A percentile compares a stretch with the other conserved stretches of the same genome.
These are phyloP conservation scores for Myriosclerotinia scirpicola DNA, from an alignment of 2,329 filamentous ascomycete species.

Conservation along the genomic window DNA sequence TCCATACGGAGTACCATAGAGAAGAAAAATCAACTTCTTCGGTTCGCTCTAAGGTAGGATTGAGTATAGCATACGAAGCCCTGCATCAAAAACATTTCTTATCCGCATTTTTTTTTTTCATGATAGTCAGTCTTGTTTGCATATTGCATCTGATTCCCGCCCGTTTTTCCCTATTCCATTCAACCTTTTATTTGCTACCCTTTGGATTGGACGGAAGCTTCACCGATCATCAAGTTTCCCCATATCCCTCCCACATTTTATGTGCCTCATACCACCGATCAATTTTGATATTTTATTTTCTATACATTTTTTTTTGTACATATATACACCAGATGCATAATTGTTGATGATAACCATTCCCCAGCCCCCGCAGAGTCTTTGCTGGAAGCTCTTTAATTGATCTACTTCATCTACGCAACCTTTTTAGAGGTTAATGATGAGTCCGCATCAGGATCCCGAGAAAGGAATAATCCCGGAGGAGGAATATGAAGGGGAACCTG, in stretches of 20 bases:
- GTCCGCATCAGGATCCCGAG: constrained; percentile 27
- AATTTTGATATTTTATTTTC: constrained; percentile 2
- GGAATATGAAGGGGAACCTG: constrained; percentile 11
- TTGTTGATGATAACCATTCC: constrained; percentile 13
- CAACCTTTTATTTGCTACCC: background rate
- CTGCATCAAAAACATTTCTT: constrained; percentile 5
- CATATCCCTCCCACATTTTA: constrained; percentile 12
- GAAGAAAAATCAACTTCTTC: background rate
- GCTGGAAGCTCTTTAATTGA: constrained; percentile 17
- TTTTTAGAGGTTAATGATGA: constrained; percentile 26
- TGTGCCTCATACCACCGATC: constrained; percentile 1
- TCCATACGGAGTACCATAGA: too few species aligned
- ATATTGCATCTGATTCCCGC: background rate
- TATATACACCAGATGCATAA: constrained; percentile 14
- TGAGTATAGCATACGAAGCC: background rate
- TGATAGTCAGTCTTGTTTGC: background rate
- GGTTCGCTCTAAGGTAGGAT: constrained; percentile 6
- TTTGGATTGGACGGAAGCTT: constrained; percentile 8
- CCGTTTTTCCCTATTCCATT: background rate
- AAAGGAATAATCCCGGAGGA: constrained; percentile 26
- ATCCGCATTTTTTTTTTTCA: constrained; percentile 12
- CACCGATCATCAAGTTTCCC: constrained; percentile 17
- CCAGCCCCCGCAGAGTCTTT: constrained; percentile 21
- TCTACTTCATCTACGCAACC: background rate
- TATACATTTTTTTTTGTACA: constrained; percentile 14